Evolutionary conservation across 176 grass and related monocot species (phyloP).

Genomic region (Musa beccarii): DNA sequence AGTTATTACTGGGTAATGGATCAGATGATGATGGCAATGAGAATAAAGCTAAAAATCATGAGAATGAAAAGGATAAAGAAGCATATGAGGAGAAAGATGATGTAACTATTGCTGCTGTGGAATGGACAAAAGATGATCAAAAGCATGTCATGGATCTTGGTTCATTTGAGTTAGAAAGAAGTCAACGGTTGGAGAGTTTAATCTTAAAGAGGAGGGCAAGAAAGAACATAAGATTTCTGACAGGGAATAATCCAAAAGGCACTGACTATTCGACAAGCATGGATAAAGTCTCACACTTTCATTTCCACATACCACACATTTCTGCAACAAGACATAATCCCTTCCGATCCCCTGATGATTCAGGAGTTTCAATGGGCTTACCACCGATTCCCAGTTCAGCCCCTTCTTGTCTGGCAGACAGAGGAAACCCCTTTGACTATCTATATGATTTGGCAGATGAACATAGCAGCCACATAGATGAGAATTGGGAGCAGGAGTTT

Average conservation of each 20-base stretch:
- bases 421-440: slow-evolving; percentile 77
- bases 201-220: slow-evolving; percentile 70
- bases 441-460: slow-evolving; percentile 42
- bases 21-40: slow-evolving; percentile 18
- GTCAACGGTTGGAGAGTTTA: slow-evolving; percentile 79
- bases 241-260: slow-evolving; percentile 42
- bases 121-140: slow-evolving; percentile 92
- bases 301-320: slow-evolving; percentile 40
- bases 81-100: slow-evolving; percentile 39
- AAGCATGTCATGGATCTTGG: slow-evolving; percentile 94
- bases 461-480: slow-evolving; percentile 18
- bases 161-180: slow-evolving; percentile 87
- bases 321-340: slow-evolving; percentile 63
- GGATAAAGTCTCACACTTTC: slow-evolving; percentile 51
- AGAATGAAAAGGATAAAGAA: slow-evolving; percentile 41
- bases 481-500: slow-evolving; percentile 39
- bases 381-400: slow-evolving; percentile 67
- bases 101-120: slow-evolving; percentile 49
- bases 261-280: not conserved
- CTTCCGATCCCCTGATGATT: slow-evolving; percentile 58
- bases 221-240: slow-evolving; percentile 29
- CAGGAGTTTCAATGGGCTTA: slow-evolving; percentile 26
- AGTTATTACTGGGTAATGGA: not conserved
- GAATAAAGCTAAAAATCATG: slow-evolving; percentile 38
- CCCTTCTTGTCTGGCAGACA: slow-evolving; percentile 57